Evolutionary conservation across 1,284 basidiomycete species (phyloP), one percentile per base, ranked within the genome.

Genomic region (Trichosporon sp.): DNA sequence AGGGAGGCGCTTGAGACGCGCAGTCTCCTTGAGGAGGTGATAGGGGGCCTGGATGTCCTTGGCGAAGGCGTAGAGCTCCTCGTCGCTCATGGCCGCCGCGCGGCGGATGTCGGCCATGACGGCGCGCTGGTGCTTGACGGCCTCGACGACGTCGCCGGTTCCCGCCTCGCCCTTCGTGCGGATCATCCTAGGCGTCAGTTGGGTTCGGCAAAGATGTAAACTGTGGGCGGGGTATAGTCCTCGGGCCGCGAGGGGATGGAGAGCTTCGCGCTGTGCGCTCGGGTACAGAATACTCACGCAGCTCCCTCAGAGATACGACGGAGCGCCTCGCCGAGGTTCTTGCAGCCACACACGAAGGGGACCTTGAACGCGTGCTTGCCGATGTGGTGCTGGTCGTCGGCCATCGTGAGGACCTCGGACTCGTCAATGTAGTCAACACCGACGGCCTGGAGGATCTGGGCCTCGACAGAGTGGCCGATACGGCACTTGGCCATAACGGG

Each of bases 401-500:
- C 97, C 61, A 94, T 94, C 0, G 97, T 98, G 71, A 99, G 88
- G 65, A 99, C 97, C 85, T 98, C 96, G 16, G 91, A 94, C 85
- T 94, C 94, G 84, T 99, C 97, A 78, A 99, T 97, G 85, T 98
- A 99, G 86, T 99, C 96, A 68, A 98, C 92, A 10, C 96, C 96
- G 80, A 98, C 88, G 21, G 90, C 89, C 88, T 98, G 94, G 40
- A 98, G 86, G 79, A 99, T 97, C 91, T 96, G 94, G 5, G 94
- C 94, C 85, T 97, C 96, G 73, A 96, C 96, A 77, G 96, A 92
- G 86, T 99, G 96, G 0, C 96, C 97, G 83, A 99, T 98, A 77
- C 97, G 91, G 72, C 83, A 82, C 74, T 85, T 85, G 68, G 85
- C 84, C 84, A 85, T 86, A 76, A 87, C 87, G 66, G 87, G 94